These are phyloP conservation scores for Eutrema heterophyllum DNA, from an alignment of 345 rosid species.

Conservation along the genomic window DNA sequence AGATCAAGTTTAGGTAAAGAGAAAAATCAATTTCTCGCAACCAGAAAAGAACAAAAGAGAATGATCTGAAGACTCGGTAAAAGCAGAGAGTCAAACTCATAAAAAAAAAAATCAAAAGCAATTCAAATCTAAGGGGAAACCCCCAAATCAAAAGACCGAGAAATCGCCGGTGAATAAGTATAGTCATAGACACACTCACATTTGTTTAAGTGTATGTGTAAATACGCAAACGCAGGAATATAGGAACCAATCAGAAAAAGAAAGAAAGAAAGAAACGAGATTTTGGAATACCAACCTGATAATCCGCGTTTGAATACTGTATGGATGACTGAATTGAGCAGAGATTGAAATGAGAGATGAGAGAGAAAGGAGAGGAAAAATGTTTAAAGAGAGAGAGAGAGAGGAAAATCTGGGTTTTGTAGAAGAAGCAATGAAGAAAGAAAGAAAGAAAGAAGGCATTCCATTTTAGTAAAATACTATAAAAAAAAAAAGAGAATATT, in stretches of 20 bases:
- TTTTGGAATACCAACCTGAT: constrained; percentile 14
- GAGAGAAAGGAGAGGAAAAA: background rate
- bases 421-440: background rate
- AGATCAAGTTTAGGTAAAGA: background rate
- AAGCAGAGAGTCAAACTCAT: constrained; percentile 15
- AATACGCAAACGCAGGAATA: background rate
- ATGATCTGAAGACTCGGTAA: background rate
- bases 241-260: background rate
- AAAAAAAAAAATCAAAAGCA: background rate
- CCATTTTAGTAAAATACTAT: background rate
- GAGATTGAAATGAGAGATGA: background rate
- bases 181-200: background rate
- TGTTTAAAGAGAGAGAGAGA: background rate
- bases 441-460: background rate
- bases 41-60: background rate
- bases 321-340: background rate
- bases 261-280: background rate
- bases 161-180: background rate
- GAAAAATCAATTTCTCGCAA: background rate
- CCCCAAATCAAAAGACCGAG: background rate
- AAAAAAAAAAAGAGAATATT: background rate
- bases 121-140: background rate
- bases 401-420: constrained; percentile 15
- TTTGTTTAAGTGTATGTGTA: background rate
- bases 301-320: constrained; percentile 8